Evolutionary conservation across 2,329 filamentous ascomycete genomes (phyloP).

Genomic region (Calonectria pteridis): DNA sequence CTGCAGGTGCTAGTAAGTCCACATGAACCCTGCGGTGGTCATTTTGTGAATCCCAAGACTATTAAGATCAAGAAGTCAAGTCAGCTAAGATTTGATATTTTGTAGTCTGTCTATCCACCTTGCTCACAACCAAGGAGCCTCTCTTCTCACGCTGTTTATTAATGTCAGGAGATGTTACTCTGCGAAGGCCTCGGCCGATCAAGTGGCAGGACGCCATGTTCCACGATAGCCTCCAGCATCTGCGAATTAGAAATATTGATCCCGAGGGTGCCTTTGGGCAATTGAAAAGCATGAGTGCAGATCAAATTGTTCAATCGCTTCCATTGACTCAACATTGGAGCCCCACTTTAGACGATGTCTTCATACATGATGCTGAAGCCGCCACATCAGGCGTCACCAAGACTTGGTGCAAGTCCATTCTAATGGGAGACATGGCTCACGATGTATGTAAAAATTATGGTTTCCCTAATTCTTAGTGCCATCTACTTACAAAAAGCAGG

Average conservation of each 20-base stretch:
- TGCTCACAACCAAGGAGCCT: not conserved
- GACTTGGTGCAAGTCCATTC: not conserved
- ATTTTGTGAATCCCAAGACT: too few species aligned
- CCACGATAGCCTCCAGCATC: not conserved
- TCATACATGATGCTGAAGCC: not conserved
- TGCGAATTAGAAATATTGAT: not conserved
- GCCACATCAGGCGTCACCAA: not conserved
- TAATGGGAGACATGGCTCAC: not conserved
- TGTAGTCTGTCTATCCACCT: not conserved
- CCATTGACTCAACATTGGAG: not conserved
- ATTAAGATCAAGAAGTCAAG: too few species aligned
- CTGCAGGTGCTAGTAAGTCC: not conserved
- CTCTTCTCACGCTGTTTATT: not conserved
- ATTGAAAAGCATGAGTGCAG: not conserved
- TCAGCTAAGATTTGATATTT: too few species aligned
- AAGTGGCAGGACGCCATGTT: not conserved
- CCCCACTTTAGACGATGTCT: not conserved
- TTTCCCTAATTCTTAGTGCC: not conserved
- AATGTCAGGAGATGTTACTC: not conserved
- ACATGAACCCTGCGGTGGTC: too few species aligned
- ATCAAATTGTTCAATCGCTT: not conserved
- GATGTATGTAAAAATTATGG: not conserved
- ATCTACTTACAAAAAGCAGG: not conserved
- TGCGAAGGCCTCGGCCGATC: not conserved
- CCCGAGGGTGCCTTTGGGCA: not conserved